phyloP scores from a whole-genome alignment of 306 rosid genomes.

The Geum urbanum region DNA sequence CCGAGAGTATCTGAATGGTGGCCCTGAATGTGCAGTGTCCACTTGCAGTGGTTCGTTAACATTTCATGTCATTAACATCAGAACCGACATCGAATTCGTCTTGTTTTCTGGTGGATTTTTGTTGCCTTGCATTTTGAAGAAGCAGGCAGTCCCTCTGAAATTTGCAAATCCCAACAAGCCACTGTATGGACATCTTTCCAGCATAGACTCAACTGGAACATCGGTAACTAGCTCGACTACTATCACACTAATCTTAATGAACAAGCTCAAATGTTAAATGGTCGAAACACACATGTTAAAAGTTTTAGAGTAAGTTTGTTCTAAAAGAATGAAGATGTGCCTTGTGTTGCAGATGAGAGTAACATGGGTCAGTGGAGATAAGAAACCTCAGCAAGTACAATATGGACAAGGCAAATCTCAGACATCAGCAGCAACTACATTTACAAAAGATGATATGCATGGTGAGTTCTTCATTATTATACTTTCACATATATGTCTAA shows the following conservation, averaged over 20 bases:
- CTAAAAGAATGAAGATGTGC: background rate
- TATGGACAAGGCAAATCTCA: slow-evolving; percentile 48
- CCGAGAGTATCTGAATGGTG: slow-evolving; percentile 24
- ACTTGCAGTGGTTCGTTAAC: slow-evolving; percentile 60
- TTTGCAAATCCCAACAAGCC: slow-evolving; percentile 71
- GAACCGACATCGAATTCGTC: slow-evolving; percentile 76
- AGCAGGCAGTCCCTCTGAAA: slow-evolving; percentile 32
- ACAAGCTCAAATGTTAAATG: too few relatives aligned
- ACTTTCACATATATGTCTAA: background rate
- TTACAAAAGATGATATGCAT: slow-evolving; percentile 69
- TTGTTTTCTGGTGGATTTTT: slow-evolving; percentile 63
- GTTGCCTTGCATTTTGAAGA: slow-evolving; percentile 50
- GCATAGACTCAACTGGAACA: slow-evolving; percentile 50
- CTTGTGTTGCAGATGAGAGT: slow-evolving; percentile 54
- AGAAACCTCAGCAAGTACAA: slow-evolving; percentile 56
- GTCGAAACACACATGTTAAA: background rate
- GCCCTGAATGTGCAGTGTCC: slow-evolving; percentile 20
- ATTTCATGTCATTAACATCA: slow-evolving; percentile 78
- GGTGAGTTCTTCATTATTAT: slow-evolving; percentile 42
- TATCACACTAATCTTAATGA: background rate
- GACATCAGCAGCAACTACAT: slow-evolving; percentile 58
- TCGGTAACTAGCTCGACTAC: background rate
- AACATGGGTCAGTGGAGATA: slow-evolving; percentile 90
- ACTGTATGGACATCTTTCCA: slow-evolving; percentile 63
- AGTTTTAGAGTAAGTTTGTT: background rate